Conservation (phyloP, 768 basidiomycete species). For the Suillus occidentalis region DNA sequence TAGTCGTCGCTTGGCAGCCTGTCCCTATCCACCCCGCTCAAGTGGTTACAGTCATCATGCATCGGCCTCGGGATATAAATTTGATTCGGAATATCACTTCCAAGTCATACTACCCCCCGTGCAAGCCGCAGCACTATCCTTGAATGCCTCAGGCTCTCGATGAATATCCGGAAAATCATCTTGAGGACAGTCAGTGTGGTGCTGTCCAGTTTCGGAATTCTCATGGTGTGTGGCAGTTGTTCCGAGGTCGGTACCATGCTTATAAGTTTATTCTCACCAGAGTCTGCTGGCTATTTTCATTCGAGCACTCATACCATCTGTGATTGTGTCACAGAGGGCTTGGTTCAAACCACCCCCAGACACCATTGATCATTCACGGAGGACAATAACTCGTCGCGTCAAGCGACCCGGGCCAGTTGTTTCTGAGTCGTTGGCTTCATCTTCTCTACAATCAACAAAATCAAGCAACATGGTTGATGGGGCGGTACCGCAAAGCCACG, state of each 20-base stretch:
- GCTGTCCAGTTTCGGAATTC: not conserved
- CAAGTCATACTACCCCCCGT: no score
- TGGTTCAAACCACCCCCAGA: not conserved
- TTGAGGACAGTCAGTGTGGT: not conserved
- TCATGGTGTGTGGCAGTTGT: not conserved
- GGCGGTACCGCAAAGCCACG: not conserved
- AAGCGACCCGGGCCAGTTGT: not conserved
- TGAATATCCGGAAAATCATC: not conserved
- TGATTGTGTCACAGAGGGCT: not conserved
- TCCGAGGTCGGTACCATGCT: not conserved
- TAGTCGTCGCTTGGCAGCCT: not conserved
- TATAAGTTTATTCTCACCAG: not conserved
- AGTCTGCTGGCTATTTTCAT: conserved; percentile 1
- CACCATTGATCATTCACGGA: no score
- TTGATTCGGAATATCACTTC: no score
- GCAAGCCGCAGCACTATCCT: not conserved
- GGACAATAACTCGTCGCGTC: not conserved
- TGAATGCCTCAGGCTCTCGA: not conserved
- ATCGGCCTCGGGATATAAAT: not conserved
- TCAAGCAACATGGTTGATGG: not conserved
- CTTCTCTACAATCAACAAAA: not conserved
- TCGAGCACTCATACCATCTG: not conserved
- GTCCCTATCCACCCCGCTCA: not conserved
- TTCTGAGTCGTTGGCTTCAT: not conserved
- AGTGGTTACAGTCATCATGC: not conserved